Percentiles rank a stretch among this genome's conserved stretches.
Conservation (phyloP, 345 rosid genomes). For the Populus pruinosa region DNA sequence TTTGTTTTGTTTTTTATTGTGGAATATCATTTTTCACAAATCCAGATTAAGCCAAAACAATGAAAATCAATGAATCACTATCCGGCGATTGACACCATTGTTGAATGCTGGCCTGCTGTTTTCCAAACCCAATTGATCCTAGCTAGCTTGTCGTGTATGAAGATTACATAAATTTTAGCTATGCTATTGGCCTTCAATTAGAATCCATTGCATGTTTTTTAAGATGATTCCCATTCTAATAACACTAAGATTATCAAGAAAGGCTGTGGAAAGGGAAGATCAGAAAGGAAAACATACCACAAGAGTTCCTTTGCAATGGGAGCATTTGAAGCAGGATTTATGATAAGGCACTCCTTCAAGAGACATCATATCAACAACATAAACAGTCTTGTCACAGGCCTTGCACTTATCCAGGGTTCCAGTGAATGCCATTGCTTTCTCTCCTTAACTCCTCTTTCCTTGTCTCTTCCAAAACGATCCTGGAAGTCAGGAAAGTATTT, state of each 20-base stretch:
- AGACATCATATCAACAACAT: constrained; percentile 79
- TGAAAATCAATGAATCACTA: background rate
- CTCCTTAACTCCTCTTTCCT: background rate
- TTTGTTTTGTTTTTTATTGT: background rate
- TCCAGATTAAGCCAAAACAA: background rate
- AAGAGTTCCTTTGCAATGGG: constrained; percentile 91
- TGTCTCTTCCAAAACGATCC: background rate
- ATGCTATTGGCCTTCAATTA: background rate
- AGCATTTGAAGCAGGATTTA: constrained; percentile 85
- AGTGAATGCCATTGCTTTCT: constrained; percentile 63
- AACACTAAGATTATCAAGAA: background rate
- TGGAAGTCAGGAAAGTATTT: background rate
- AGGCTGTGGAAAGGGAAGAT: too few relatives aligned
- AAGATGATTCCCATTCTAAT: background rate
- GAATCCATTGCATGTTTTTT: background rate
- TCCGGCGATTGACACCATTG: background rate
- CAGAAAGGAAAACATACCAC: constrained; percentile 35
- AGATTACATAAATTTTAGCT: background rate
- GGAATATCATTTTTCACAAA: background rate
- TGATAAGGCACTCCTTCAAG: constrained; percentile 85
- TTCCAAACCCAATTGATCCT: background rate
- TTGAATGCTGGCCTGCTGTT: background rate
- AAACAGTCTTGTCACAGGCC: constrained; percentile 84
- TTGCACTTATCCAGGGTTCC: constrained; percentile 93
- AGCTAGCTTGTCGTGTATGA: background rate